Base-by-base conservation (phyloP, 805 yeast genomes). In the Myxozyma neglecta region DNA sequence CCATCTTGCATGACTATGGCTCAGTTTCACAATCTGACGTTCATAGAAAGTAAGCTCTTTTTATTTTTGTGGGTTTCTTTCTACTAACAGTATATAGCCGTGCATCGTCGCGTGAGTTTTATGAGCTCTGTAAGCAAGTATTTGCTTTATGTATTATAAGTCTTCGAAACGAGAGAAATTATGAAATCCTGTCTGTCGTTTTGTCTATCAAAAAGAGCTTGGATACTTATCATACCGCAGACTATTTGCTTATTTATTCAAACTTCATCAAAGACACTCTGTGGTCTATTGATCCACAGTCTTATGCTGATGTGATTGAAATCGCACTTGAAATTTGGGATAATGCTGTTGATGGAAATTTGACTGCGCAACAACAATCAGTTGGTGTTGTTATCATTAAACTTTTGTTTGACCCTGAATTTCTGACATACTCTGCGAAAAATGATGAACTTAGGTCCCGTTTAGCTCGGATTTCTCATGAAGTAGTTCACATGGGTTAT, bases 401-500 rank as follows among this genome's bases (percentile, higher is more conserved):
- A 6, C 42, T 60, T 16, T n/a, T 63, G 40, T 63, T 56, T 43
- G 36, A 56, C 13, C 36, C 48, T n/a, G 39, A 11, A 14, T 36
- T 60, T 2, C 29, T 63, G 20, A 32, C 24, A 6, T 14, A 14
- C 20, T 44, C 59, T 3, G 14, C 50, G 20, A n/a, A 16, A 7
- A 35, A 3, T 6, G 29, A 35, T 13, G 24, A 14, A n/a, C 11
- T 10, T 5, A 2, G 32, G 7, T 29, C 24, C 13, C 45, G 13
- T 18, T 24, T 63, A n/a, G 37, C 13, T 13, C 56, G 34, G 13
- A 49, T 56, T 16, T 56, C 58, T 2, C 35, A 40, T 2, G 55
- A 44, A 14, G 11, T 63, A 7, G 53, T 63, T 0, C 89, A 0
- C 8, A 44, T 59, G 56, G 55, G 59, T 6, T 78, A 71, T 57